Base-by-base conservation (phyloP, 495 filamentous ascomycete species). In the Clavariopsis aquatica region DNA sequence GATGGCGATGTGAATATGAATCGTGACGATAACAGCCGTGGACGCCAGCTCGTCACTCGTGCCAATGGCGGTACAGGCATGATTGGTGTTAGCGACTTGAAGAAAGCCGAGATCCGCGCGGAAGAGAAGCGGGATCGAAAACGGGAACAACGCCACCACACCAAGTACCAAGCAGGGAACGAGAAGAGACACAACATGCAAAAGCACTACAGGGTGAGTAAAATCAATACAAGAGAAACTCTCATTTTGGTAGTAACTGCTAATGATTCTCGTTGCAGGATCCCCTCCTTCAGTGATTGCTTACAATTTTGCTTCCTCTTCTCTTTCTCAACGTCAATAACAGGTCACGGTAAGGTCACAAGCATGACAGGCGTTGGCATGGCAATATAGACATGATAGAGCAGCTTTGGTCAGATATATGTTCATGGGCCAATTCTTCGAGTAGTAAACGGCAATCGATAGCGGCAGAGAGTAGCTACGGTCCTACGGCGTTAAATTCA, bases 31-130 rank as follows among this genome's bases (percentile, higher is more conserved):
- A 27, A 67, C 60, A 55, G 60, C 72, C 61, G 71, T 36, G 85
- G 85, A 62, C 81, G 89, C 47, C 84, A 88, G 63, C 66, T 90
- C 22, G 75, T 84, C 36, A 84, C 74, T 47, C 82, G 89, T 64
- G 88, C 87, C 19, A 89, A 90, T 65, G 88, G 87, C 28, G 88
- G 87, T 24, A 71, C 82, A 34, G 92, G 91, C 46, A 89, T 95
- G 88, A 70, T 90, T 45, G 89, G 89, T 43, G 88, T 87, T 15
- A 84, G 80, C 2, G 84, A 86, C n/a, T 76, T 80, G 47, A 89
- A 89, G 80, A 92, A 85, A 75, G 79, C 80, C 43, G 83, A 88
- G 65, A 85, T 89, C 22, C 70, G 74, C 3, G 78, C 78, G 4
- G 78, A 82, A 10, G 89, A 92, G 75, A 89, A 87, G 73, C 82